Percentiles rank a stretch among this genome's conserved stretches.
phyloP scores from a whole-genome alignment of 2,329 filamentous ascomycete species.

The Ophiocordyceps camponoti-floridani region DNA sequence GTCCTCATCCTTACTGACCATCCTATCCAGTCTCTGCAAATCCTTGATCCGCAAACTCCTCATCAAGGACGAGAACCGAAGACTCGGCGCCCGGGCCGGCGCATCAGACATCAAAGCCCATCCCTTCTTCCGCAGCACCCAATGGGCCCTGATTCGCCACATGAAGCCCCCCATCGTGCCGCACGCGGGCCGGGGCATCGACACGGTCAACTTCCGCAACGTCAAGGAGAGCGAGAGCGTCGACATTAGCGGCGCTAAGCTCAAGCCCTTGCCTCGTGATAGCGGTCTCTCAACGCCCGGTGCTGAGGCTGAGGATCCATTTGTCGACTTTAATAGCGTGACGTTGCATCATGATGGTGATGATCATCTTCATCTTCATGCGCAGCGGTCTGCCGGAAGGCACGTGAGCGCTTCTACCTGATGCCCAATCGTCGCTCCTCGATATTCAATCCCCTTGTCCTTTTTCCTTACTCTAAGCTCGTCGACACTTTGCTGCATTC shows the following conservation, averaged over 20 bases:
- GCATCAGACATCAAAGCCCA: slow-evolving; percentile 94
- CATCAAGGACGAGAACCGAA: slow-evolving; percentile 92
- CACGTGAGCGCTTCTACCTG: slow-evolving; percentile 6
- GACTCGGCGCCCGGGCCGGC: slow-evolving; percentile 81
- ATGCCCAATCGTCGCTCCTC: background rate
- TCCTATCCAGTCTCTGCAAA: slow-evolving; percentile 61
- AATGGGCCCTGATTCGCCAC: slow-evolving; percentile 92
- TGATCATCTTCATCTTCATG: slow-evolving; percentile 27
- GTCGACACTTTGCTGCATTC: background rate
- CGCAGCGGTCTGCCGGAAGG: slow-evolving; percentile 7
- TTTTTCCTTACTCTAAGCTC: background rate
- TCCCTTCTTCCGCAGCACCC: slow-evolving; percentile 87
- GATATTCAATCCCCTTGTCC: background rate
- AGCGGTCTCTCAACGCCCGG: slow-evolving; percentile 73
- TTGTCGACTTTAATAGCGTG: slow-evolving; percentile 97
- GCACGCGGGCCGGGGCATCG: slow-evolving; percentile 72
- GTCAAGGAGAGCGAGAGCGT: slow-evolving; percentile 96
- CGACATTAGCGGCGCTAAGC: slow-evolving; percentile 51
- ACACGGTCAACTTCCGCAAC: slow-evolving; percentile 93
- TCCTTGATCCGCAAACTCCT: slow-evolving; percentile 88
- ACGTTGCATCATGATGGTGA: slow-evolving; percentile 94
- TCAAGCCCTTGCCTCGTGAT: slow-evolving; percentile 72
- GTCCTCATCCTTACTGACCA: too few relatives aligned
- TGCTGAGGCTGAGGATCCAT: slow-evolving; percentile 70
- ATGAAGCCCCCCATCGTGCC: slow-evolving; percentile 97